Evolutionary conservation across 202 grass and related monocot species (phyloP), one percentile per base, ranked within the genome.

Genomic region (Setaria italica): DNA sequence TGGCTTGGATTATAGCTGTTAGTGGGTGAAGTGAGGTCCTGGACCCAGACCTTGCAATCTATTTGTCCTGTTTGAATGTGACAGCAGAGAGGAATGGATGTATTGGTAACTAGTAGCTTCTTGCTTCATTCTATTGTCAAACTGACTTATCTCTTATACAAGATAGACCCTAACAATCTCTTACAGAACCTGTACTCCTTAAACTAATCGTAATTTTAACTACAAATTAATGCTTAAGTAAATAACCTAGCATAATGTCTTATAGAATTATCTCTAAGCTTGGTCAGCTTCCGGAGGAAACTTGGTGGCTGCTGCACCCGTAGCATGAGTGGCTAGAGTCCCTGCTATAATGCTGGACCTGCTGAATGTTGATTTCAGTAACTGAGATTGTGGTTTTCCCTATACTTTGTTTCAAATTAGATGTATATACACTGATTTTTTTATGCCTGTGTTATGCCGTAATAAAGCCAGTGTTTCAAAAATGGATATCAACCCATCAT

Each of bases 101-200:
- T 32, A 62, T 62, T 47, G 75, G 7, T 62, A 29, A 43, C 20
- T 74, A 12, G 2, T 55, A 55, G 4, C 17, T 46, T 62, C n/a
- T 62, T 78, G 56, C 56, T 30, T 4, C 56, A 62, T 46, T 78
- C n/a, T 60, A 41, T 42, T 74, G 50, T 20, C 32, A 62, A 62
- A 62, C n/a, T 47, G 56, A 45, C 42, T 78, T 46, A 60, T 77
- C 74, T 60, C 25, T 25, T 25, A 25, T 25, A 59, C 16, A 45
- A 59, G 53, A 55, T 57, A 57, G 50, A 56, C 10, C 34, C 51
- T 21, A 12, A 21, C 35, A 60, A 60, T 60, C 11, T 77, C 74
- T 77, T 62, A 25, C n/a, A 25, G 11, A 39, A 77, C 20, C 35
- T 62, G 37, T 9, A 43, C 12, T 42, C 14, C n/a, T 43, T 45